These are phyloP conservation scores for Agapanthus africanus DNA, from an alignment of 106 monocot genomes.

Conservation along the genomic window DNA sequence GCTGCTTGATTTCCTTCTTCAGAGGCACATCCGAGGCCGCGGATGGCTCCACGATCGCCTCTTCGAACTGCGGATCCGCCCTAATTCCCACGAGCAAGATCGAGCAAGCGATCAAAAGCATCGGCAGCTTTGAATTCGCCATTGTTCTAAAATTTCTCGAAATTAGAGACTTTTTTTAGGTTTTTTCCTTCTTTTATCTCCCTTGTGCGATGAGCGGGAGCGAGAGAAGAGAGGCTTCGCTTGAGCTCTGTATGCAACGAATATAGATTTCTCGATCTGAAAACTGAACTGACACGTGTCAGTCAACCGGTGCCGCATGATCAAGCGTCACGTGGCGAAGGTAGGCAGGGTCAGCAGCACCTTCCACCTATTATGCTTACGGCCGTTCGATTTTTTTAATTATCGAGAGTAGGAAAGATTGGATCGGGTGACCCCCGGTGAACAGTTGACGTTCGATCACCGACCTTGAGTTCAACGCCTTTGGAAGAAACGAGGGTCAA, in stretches of 20 bases:
- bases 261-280: not conserved
- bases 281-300: not conserved
- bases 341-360: not conserved
- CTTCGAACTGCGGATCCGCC: slow-evolving; percentile 16
- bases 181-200: not conserved
- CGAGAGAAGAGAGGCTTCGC: not conserved
- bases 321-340: not conserved
- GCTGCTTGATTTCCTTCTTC: slow-evolving; percentile 33
- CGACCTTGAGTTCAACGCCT: not conserved
- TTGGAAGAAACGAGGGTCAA: no score
- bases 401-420: not conserved
- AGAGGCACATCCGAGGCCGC: slow-evolving; percentile 15
- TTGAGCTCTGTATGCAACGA: no score
- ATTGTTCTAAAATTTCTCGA: slow-evolving; percentile 2
- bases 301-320: not conserved
- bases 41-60: not conserved
- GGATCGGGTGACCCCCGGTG: not conserved
- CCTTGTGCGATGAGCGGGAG: not conserved
- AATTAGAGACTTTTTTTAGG: no score
- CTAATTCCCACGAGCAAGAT: slow-evolving; percentile 14
- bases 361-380: not conserved
- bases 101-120: slow-evolving; percentile 16
- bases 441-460: not conserved
- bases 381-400: not conserved
- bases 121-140: slow-evolving; percentile 21